Evolutionary conservation across 1,139 yeast species (phyloP), one percentile per base, ranked within the genome.

Genomic region (Suhomyces guaymorum): DNA sequence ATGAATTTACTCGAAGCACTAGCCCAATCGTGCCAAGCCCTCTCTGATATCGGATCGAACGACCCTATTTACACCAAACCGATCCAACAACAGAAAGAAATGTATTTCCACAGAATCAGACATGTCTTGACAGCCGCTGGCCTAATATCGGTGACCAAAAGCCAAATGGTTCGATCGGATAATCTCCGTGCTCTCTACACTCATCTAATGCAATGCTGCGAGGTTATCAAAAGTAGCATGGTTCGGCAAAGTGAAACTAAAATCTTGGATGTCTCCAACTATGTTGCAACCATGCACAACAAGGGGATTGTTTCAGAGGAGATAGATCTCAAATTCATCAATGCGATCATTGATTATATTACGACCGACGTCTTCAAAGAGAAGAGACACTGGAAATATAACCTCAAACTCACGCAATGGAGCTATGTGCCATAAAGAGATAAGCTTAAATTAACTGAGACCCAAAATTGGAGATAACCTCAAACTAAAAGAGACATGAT

Each of bases 281-380:
- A 33, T 16, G 7, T 32, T 3, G 29, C 28, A 2, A 31, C 36
- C 4, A 21, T 38, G n/a, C 22, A 24, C 22, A 22, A 28, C 9
- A 32, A n/a, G 42, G 39, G 17, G 42, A 42, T 28, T 44, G 48
- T 57, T 29, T 25, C 31, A 2, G 39, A 43, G 11, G 47, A 44
- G 4, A 32, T 57, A 7, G 46, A 47, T 24, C 39, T 44, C 32
- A 55, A 54, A 33, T 25, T 58, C 7, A 38, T 61, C 24, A 63
- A 63, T 39, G 57, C 52, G 2, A 49, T 63, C 2, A 48, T 63
- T 10, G 65, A 58, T 16, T 45, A 48, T 37, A 45, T 59, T 4
- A 38, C 58, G 11, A 39, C 39, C 3, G 46, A 49, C 5, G 54
- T 42, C n/a, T 44, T 49, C 15, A 36, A 41, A 12, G 51, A 53